These are phyloP conservation scores for Cetraspora pellucida DNA, from an alignment of 192 early-diverging fungal genomes.

Conservation along the genomic window DNA sequence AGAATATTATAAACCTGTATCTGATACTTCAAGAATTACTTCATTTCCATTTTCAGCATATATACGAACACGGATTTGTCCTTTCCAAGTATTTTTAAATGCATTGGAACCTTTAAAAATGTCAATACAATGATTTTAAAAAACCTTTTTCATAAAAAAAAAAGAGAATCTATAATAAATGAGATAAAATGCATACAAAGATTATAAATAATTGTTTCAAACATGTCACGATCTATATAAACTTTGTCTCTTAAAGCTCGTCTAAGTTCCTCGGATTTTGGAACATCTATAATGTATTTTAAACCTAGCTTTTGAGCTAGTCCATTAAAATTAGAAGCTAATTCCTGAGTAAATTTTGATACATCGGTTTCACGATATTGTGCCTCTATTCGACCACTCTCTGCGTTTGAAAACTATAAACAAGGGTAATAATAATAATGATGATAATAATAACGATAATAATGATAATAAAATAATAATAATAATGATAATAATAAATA, in stretches of 20 bases:
- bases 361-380: conserved; percentile 53
- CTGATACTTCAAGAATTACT: conserved; percentile 41
- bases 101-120: conserved; percentile 40
- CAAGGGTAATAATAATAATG: too few species aligned
- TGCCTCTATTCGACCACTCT: conserved; percentile 33
- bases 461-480: too few species aligned
- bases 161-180: not conserved
- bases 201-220: conserved; percentile 29
- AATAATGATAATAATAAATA: too few species aligned
- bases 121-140: too few species aligned
- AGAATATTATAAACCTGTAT: conserved; percentile 30
- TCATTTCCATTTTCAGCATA: conserved; percentile 45
- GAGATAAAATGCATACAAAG: conserved; percentile 12
- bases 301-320: conserved; percentile 37
- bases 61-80: conserved; percentile 51
- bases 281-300: conserved; percentile 39
- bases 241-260: not conserved
- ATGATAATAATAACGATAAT: too few species aligned
- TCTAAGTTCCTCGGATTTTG: not conserved
- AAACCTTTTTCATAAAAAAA: not conserved
- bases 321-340: conserved; percentile 55
- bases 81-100: conserved; percentile 51
- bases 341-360: conserved; percentile 48
- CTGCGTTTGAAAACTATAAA: conserved; percentile 22
- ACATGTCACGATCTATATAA: conserved; percentile 16